A percentile compares a stretch with the other conserved stretches of the same genome.
Evolutionary conservation across 208 protist genomes (phyloP).

Genomic region (Leishmania guyanensis): DNA sequence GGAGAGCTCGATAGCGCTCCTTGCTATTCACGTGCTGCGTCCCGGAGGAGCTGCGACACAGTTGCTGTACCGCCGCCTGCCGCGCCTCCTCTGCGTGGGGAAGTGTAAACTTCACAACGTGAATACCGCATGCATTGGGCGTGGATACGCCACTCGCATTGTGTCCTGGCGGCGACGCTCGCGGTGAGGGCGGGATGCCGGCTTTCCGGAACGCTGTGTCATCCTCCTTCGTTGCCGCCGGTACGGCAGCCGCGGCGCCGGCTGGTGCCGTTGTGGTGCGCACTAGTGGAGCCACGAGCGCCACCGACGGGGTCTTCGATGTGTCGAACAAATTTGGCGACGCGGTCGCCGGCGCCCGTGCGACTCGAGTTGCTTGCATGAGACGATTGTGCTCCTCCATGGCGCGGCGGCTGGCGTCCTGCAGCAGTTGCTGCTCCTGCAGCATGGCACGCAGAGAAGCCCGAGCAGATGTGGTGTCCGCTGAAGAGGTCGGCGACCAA

Average conservation of each 20-base stretch:
- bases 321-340: neutral
- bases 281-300: neutral
- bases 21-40: constrained; percentile 64
- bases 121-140: constrained; percentile 33
- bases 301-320: neutral
- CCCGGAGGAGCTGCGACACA: constrained; percentile 45
- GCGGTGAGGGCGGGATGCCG: neutral
- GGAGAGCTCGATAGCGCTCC: constrained; percentile 57
- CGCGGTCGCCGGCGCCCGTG: neutral
- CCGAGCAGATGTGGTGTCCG: neutral
- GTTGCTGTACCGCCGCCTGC: constrained; percentile 67
- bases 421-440: constrained; percentile 57
- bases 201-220: neutral
- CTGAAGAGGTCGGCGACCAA: neutral
- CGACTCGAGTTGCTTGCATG: constrained; percentile 33
- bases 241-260: neutral
- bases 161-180: constrained; percentile 3
- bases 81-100: constrained; percentile 50
- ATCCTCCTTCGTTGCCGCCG: neutral
- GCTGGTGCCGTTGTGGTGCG: neutral
- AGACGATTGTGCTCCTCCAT: constrained; percentile 47
- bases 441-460: constrained; percentile 66
- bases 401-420: constrained; percentile 35
- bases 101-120: constrained; percentile 71
- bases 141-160: neutral